phyloP scores from a whole-genome alignment of 1,139 yeast genomes.

The Sugiyamaella neomexicana region DNA sequence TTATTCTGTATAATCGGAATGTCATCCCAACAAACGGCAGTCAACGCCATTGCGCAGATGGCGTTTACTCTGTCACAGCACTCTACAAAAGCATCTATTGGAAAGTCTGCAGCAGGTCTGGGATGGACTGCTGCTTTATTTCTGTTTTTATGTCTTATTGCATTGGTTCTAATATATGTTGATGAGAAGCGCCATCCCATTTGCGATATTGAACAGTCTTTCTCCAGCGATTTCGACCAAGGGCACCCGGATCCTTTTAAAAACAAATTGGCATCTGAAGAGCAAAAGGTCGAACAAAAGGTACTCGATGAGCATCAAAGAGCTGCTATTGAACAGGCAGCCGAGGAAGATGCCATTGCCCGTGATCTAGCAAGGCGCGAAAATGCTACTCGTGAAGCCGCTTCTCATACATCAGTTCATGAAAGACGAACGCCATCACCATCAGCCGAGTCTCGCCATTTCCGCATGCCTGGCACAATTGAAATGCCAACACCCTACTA shows the following conservation, averaged over 20 bases:
- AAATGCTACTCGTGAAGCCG: not conserved
- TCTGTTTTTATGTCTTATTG: constrained; percentile 24
- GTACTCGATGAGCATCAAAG: not conserved
- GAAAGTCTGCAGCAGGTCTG: constrained; percentile 29
- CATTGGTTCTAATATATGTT: constrained; percentile 26
- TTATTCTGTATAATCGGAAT: constrained; percentile 29
- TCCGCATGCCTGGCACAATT: constrained; percentile 19
- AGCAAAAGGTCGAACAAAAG: constrained; percentile 1
- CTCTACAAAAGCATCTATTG: constrained; percentile 22
- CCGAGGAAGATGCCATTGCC: constrained; percentile 11
- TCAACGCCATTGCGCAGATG: constrained; percentile 22
- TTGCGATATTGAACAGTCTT: not conserved
- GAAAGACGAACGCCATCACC: constrained; percentile 13
- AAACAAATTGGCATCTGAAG: not conserved
- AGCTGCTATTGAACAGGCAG: constrained; percentile 13
- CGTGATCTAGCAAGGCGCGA: not conserved
- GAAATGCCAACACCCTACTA: constrained; percentile 17
- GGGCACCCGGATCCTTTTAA: not conserved
- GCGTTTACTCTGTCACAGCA: constrained; percentile 9
- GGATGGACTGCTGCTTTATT: constrained; percentile 31
- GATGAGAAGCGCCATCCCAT: constrained; percentile 18
- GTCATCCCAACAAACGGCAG: constrained; percentile 35
- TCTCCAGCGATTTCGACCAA: not conserved
- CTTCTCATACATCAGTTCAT: not conserved
- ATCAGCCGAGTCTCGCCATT: constrained; percentile 8